A percentile compares a stretch with the other conserved stretches of the same genome.
Evolutionary conservation across 2,329 filamentous ascomycete genomes (phyloP).

Genomic region (Fusarium sublunatum): DNA sequence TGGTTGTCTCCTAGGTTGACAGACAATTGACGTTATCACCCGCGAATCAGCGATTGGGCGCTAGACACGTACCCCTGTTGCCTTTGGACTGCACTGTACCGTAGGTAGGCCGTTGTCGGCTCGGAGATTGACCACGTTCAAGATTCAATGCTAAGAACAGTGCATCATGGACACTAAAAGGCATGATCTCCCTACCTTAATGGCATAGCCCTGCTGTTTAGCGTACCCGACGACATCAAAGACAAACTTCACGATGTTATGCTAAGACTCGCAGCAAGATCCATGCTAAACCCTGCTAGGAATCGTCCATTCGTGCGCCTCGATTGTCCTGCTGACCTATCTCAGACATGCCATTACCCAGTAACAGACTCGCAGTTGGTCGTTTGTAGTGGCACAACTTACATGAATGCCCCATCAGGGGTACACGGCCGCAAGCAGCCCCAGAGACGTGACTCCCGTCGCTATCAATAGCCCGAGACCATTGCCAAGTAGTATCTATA

Average conservation of each 20-base stretch:
- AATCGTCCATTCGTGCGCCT: slow-evolving; percentile 25
- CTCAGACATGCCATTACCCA: slow-evolving; percentile 21
- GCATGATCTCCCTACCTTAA: slow-evolving; percentile 2
- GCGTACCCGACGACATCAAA: slow-evolving; percentile 17
- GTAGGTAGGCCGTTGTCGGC: slow-evolving; percentile 28
- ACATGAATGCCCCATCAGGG: slow-evolving; percentile 21
- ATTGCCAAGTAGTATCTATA: neutral
- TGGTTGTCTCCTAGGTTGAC: neutral
- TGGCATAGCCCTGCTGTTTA: slow-evolving; percentile 15
- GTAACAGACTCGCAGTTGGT: slow-evolving; percentile 20
- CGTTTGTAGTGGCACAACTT: slow-evolving; percentile 37
- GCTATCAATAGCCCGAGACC: slow-evolving; percentile 13
- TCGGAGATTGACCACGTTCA: slow-evolving; percentile 26
- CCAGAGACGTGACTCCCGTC: slow-evolving; percentile 28
- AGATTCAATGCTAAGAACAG: slow-evolving; percentile 6
- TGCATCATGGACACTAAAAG: slow-evolving; percentile 16
- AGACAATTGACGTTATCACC: slow-evolving; percentile 37
- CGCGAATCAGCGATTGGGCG: slow-evolving; percentile 37
- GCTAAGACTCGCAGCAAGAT: neutral
- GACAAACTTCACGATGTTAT: slow-evolving; percentile 15
- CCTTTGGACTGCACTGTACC: neutral
- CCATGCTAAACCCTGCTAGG: slow-evolving; percentile 30
- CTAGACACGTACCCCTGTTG: slow-evolving; percentile 18
- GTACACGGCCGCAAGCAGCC: slow-evolving; percentile 26
- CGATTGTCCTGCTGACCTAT: slow-evolving; percentile 38